phyloP scores from a whole-genome alignment of 1,284 basidiomycete genomes.

The Boletus hoseneyae region DNA sequence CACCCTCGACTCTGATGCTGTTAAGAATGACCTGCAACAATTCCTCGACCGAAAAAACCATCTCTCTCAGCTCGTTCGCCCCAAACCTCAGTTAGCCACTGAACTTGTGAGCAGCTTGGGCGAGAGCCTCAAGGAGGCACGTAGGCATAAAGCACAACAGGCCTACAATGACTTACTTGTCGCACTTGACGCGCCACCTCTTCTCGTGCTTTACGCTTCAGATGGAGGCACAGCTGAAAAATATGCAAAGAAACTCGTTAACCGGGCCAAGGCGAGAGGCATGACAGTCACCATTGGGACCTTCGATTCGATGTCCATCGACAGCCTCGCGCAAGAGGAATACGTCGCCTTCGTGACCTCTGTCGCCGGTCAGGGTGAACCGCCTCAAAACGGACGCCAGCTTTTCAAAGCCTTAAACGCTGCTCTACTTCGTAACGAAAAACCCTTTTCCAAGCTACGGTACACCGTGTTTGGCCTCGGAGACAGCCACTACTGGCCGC shows the following conservation, averaged over 20 bases:
- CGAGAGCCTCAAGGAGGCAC: conserved; percentile 78
- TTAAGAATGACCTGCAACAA: conserved; percentile 92
- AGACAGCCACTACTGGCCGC: conserved; percentile 99
- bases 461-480: conserved; percentile 94
- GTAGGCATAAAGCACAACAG: conserved; percentile 81
- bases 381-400: conserved; percentile 93
- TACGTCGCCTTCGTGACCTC: conserved; percentile 90
- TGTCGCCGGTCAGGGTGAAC: conserved; percentile 98
- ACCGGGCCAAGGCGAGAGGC: conserved; percentile 83
- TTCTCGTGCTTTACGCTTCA: conserved; percentile 89
- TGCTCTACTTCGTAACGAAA: conserved; percentile 55
- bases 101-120: conserved; percentile 87
- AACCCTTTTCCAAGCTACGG: conserved; percentile 59
- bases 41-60: conserved; percentile 98
- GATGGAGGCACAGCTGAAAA: conserved; percentile 97
- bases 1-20: conserved; percentile 86
- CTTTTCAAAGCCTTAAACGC: conserved; percentile 87
- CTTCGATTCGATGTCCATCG: conserved; percentile 77
- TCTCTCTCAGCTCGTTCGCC: conserved; percentile 85
- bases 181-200: conserved; percentile 85
- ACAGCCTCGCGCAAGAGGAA: conserved; percentile 72
- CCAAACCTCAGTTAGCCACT: conserved; percentile 76
- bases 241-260: conserved; percentile 85
- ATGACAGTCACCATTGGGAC: conserved; percentile 71
- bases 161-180: conserved; percentile 85